A percentile compares a stretch with the other conserved stretches of the same genome.
These are phyloP conservation scores for Ascochyta rabiei DNA, from an alignment of 2,329 filamentous ascomycete genomes.

Conservation along the genomic window DNA sequence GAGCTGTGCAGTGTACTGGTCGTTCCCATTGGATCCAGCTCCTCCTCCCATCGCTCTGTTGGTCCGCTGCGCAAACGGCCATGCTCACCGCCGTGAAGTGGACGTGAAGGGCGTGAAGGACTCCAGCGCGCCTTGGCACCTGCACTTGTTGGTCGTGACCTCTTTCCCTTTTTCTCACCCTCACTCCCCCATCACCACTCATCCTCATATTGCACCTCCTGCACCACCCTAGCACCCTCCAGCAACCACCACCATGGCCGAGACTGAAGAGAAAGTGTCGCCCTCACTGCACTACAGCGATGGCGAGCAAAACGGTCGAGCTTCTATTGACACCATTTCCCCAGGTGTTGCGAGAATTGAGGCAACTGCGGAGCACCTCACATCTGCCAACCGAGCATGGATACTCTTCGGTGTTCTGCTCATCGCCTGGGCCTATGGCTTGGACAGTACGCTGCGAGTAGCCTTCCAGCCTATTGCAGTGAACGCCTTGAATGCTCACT, in stretches of 20 bases:
- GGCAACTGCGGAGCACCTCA: constrained; percentile 61
- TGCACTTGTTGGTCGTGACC: not conserved
- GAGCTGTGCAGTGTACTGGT: too few relatives aligned
- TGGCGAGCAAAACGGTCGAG: not conserved
- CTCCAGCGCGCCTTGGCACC: not conserved
- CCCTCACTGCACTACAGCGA: not conserved
- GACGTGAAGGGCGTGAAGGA: not conserved
- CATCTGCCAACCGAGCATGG: constrained; percentile 58
- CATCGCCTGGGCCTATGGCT: constrained; percentile 67
- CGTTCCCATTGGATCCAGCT: too few relatives aligned
- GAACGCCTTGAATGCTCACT: constrained; percentile 58
- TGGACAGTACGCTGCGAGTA: constrained; percentile 59
- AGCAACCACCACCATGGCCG: not conserved
- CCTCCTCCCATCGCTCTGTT: not conserved
- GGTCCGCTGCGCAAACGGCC: not conserved
- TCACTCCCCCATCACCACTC: not conserved
- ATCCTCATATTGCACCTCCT: not conserved
- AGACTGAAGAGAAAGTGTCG: not conserved
- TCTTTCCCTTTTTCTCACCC: not conserved
- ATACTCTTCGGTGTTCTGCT: constrained; percentile 68
- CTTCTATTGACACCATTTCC: constrained; percentile 24
- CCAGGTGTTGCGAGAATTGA: constrained; percentile 67
- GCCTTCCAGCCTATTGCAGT: constrained; percentile 59
- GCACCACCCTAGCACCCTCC: not conserved
- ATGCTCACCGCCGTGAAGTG: not conserved